Conservation (phyloP, 2,329 filamentous ascomycete species). For the Fusarium algeriense region DNA sequence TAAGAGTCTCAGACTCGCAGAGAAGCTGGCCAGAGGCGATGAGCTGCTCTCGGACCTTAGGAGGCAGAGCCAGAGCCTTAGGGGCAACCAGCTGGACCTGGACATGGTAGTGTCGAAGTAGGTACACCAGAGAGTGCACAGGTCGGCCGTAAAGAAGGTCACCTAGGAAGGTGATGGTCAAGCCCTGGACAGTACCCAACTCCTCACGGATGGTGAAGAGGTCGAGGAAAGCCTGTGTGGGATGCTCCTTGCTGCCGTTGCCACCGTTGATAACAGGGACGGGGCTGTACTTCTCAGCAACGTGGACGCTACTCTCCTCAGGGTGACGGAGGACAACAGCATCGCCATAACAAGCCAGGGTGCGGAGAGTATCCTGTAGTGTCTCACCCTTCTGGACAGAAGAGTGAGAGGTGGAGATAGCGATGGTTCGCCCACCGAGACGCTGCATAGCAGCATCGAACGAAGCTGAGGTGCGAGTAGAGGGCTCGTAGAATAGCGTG, state of each 20-base stretch:
- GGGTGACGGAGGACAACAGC: constrained; percentile 97
- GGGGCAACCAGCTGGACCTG: constrained; percentile 92
- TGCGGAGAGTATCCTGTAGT: constrained; percentile 92
- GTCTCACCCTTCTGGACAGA: constrained; percentile 95
- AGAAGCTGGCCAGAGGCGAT: constrained; percentile 80
- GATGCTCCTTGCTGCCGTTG: constrained; percentile 95
- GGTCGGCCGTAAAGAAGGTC: constrained; percentile 94
- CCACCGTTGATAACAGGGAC: constrained; percentile 97
- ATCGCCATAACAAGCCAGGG: constrained; percentile 92
- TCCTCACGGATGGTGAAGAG: constrained; percentile 99
- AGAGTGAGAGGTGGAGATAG: constrained; percentile 84
- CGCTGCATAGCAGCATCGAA: constrained; percentile 99
- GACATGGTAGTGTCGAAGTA: constrained; percentile 96
- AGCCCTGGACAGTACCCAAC: constrained; percentile 91
- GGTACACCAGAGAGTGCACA: constrained; percentile 93
- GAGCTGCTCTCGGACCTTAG: constrained; percentile 79
- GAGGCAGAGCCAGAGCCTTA: constrained; percentile 80
- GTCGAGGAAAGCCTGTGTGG: constrained; percentile 96
- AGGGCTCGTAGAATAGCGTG: constrained; percentile 98
- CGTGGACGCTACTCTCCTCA: constrained; percentile 80
- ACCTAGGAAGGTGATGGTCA: constrained; percentile 96
- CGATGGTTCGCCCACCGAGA: constrained; percentile 87
- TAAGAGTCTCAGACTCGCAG: constrained; percentile 81
- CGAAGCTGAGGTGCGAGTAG: constrained; percentile 92
- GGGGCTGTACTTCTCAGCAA: constrained; percentile 86